Conservation (phyloP, 768 basidiomycete genomes). For the Candolleomyces eurysporus region DNA sequence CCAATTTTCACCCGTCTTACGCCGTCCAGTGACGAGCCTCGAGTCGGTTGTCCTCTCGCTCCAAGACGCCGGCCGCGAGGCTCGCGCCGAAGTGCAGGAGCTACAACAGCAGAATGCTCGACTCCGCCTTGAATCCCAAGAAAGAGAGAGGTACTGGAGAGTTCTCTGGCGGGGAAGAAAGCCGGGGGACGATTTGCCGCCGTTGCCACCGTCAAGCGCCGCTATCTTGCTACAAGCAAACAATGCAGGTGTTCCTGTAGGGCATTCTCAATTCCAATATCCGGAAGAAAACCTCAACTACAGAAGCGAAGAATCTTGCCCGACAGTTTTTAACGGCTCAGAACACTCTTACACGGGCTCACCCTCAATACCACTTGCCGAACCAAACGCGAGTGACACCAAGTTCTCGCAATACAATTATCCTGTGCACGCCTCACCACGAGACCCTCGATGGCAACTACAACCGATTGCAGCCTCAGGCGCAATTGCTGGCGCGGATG, state of each 20-base stretch:
- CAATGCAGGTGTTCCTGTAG: conserved; percentile 31
- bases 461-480: conserved; percentile 34
- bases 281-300: conserved; percentile 42
- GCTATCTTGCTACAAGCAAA: conserved; percentile 24
- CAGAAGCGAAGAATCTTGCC: conserved; percentile 48
- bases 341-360: conserved; percentile 34
- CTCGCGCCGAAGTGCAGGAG: conserved; percentile 58
- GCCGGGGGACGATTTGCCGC: conserved; percentile 47
- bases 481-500: conserved; percentile 38
- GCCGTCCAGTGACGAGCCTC: conserved; percentile 66
- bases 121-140: conserved; percentile 60
- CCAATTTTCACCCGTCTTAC: conserved; percentile 10
- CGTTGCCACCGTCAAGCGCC: conserved; percentile 43
- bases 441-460: conserved; percentile 39
- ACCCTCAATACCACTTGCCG: conserved; percentile 39
- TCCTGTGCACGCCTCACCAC: conserved; percentile 28
- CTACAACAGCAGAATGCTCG: conserved; percentile 65
- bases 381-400: conserved; percentile 12
- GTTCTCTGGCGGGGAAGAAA: conserved; percentile 67
- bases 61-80: conserved; percentile 75
- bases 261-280: conserved; percentile 33
- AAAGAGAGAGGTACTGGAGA: conserved; percentile 75
- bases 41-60: conserved; percentile 83
- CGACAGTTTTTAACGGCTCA: conserved; percentile 42
- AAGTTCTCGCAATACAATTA: conserved; percentile 56